A percentile compares a stretch with the other conserved stretches of the same genome.
Conservation (phyloP, 192 early-diverging fungal species). For the Coemansia sp. region DNA sequence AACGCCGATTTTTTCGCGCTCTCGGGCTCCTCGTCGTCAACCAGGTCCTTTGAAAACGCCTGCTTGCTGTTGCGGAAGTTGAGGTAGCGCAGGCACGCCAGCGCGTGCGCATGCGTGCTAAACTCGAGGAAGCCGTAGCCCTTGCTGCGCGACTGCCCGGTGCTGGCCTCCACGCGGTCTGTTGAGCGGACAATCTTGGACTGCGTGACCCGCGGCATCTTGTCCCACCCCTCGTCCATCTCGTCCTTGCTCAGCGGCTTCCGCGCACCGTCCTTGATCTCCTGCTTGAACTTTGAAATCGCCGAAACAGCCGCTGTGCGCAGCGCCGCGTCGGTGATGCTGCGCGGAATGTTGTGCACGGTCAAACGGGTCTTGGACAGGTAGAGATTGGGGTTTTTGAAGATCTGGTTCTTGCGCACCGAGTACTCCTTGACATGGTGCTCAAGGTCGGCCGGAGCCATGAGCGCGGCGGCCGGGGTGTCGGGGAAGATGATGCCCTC, state of each 20-base stretch:
- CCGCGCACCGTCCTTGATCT: slow-evolving; percentile 61
- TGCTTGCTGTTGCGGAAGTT: slow-evolving; percentile 73
- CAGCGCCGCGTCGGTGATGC: slow-evolving; percentile 71
- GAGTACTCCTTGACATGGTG: slow-evolving; percentile 75
- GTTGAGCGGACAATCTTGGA: slow-evolving; percentile 79
- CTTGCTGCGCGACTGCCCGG: slow-evolving; percentile 68
- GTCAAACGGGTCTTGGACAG: slow-evolving; percentile 86
- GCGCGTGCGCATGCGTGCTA: slow-evolving; percentile 79
- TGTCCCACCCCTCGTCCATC: slow-evolving; percentile 64
- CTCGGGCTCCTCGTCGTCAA: slow-evolving; percentile 13
- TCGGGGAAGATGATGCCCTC: slow-evolving; percentile 91
- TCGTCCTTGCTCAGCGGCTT: slow-evolving; percentile 59
- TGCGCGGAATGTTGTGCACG: slow-evolving; percentile 79
- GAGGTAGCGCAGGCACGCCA: slow-evolving; percentile 88
- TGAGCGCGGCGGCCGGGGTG: slow-evolving; percentile 67
- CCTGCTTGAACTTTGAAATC: slow-evolving; percentile 75
- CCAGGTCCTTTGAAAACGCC: slow-evolving; percentile 59
- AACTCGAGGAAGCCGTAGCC: slow-evolving; percentile 97
- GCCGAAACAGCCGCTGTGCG: slow-evolving; percentile 57
- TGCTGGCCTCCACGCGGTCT: slow-evolving; percentile 73
- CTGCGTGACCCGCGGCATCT: slow-evolving; percentile 61
- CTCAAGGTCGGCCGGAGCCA: slow-evolving; percentile 80
- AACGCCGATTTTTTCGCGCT: slow-evolving; percentile 22
- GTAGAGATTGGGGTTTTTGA: slow-evolving; percentile 84
- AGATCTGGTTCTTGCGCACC: slow-evolving; percentile 75